These are phyloP conservation scores for Pseudozyma tsukubaensis DNA, from an alignment of 1,284 basidiomycete species.

Conservation along the genomic window DNA sequence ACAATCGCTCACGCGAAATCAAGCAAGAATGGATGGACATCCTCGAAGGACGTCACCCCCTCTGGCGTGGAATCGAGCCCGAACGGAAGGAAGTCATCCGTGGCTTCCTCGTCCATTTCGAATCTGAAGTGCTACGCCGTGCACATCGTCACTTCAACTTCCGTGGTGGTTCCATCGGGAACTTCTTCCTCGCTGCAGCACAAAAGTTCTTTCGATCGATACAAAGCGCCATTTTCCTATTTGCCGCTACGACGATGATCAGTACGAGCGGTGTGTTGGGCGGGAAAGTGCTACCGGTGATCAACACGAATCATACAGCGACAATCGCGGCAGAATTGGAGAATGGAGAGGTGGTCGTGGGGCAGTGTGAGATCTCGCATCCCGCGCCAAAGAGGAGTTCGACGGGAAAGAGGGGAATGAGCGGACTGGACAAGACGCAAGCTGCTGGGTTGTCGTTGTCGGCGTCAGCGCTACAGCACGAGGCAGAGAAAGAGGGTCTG, in stretches of 20 bases:
- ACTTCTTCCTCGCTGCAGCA: constrained; percentile 64
- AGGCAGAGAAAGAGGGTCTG: constrained; percentile 1
- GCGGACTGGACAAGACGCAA: constrained; percentile 33
- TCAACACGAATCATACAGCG: constrained; percentile 95
- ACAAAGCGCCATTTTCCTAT: constrained; percentile 91
- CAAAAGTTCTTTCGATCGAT: constrained; percentile 65
- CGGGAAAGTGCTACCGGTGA: constrained; percentile 83
- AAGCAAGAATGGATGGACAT: constrained; percentile 90
- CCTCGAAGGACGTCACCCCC: constrained; percentile 83
- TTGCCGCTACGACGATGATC: constrained; percentile 86
- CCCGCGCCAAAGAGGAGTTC: constrained; percentile 71
- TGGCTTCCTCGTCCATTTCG: constrained; percentile 80
- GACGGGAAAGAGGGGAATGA: constrained; percentile 4
- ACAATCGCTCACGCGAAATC: constrained; percentile 79
- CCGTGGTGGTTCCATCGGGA: constrained; percentile 63
- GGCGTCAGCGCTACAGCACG: background rate
- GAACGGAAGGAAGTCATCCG: constrained; percentile 92
- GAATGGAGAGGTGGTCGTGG: constrained; percentile 82
- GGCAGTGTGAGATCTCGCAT: constrained; percentile 97
- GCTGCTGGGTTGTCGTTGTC: constrained; percentile 56
- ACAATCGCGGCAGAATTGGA: constrained; percentile 92
- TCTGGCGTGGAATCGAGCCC: constrained; percentile 89
- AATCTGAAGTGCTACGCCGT: constrained; percentile 83
- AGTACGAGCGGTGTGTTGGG: constrained; percentile 38
- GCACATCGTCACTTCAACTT: constrained; percentile 72